A percentile compares a stretch with the other conserved stretches of the same genome.
Conservation (phyloP, 352 stramenopile species). For the Globisporangium cystogenes region DNA sequence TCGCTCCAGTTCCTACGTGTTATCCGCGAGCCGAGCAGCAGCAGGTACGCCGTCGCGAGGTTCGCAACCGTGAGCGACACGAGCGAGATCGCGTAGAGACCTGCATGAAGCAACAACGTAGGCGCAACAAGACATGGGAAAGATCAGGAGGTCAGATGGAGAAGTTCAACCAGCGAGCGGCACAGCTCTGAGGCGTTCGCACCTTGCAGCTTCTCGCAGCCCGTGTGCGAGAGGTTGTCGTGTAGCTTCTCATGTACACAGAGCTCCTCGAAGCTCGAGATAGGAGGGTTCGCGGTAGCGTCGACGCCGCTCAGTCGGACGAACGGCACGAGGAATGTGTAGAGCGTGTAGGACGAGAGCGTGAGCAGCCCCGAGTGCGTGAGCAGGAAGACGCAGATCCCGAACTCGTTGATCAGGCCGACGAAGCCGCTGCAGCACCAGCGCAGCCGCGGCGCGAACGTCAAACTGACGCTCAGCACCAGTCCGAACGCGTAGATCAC, state of each 20-base stretch:
- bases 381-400: conserved; percentile 35
- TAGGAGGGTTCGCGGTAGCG: background rate
- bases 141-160: no score
- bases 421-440: conserved; percentile 30
- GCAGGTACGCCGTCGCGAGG: conserved; percentile 30
- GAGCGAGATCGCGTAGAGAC: conserved; percentile 36
- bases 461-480: conserved; percentile 32
- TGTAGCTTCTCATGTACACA: conserved; percentile 26
- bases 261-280: conserved; percentile 18
- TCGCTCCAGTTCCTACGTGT: conserved; percentile 37
- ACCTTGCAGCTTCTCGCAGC: conserved; percentile 39
- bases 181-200: background rate
- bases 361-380: conserved; percentile 31
- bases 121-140: background rate
- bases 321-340: conserved; percentile 33
- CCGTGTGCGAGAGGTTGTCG: conserved; percentile 38
- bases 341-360: conserved; percentile 33
- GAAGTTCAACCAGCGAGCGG: no score
- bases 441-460: conserved; percentile 30
- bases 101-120: no score
- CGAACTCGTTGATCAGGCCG: conserved; percentile 31
- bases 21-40: conserved; percentile 40
- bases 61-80: conserved; percentile 31
- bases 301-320: conserved; percentile 4
- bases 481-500: conserved; percentile 29